Conservation (phyloP, 805 yeast genomes). For the Schizosaccharomyces octosporus region DNA sequence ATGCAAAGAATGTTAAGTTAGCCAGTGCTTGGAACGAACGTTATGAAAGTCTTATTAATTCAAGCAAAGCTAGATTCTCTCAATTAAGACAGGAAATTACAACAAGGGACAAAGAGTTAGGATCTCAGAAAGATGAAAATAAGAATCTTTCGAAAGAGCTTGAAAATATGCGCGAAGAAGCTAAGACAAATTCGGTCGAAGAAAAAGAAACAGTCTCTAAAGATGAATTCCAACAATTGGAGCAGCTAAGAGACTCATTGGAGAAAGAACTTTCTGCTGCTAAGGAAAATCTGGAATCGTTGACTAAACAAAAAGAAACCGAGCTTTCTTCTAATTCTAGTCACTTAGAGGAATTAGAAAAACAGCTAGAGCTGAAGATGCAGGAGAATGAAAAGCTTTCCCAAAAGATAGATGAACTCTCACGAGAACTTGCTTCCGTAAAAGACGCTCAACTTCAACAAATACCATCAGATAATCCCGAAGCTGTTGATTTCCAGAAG, state of each 20-base stretch:
- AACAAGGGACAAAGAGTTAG: background rate
- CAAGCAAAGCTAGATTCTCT: slow-evolving; percentile 2
- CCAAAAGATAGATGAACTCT: too few relatives aligned
- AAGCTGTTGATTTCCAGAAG: too few relatives aligned
- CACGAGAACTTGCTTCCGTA: too few relatives aligned
- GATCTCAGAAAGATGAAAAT: background rate
- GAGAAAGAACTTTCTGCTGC: background rate
- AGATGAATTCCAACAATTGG: background rate
- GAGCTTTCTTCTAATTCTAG: too few relatives aligned
- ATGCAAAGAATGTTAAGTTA: slow-evolving; percentile 4
- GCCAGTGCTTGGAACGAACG: slow-evolving; percentile 5
- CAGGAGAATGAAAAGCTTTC: too few relatives aligned
- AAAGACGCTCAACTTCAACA: too few relatives aligned
- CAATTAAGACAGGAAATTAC: background rate
- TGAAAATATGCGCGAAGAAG: background rate
- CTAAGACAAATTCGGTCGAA: too few relatives aligned
- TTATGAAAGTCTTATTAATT: slow-evolving; percentile 4
- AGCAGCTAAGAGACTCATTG: background rate
- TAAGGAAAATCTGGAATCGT: too few relatives aligned
- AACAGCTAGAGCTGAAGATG: too few relatives aligned
- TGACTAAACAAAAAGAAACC: too few relatives aligned
- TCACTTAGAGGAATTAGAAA: too few relatives aligned
- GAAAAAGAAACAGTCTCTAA: background rate
- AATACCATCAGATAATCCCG: too few relatives aligned
- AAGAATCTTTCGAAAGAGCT: background rate